Conservation (phyloP, 176 grass and related monocot species). For the Carex myosuroides region DNA sequence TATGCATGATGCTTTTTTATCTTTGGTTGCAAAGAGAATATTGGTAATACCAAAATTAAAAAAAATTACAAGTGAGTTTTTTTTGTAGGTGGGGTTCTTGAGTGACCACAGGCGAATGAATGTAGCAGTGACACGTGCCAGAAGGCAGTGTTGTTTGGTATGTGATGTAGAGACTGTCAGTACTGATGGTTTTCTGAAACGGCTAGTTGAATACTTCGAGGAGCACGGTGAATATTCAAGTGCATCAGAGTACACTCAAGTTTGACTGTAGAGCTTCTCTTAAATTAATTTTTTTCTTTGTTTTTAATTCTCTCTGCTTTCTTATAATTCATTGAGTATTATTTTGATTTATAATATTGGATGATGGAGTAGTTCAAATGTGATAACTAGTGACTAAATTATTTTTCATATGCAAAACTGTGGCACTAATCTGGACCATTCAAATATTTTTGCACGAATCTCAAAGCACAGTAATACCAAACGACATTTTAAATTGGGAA, state of each 20-base stretch:
- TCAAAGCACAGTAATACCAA: no score
- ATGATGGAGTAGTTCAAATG: background rate
- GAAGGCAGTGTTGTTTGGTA: constrained; percentile 87
- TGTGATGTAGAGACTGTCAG: constrained; percentile 80
- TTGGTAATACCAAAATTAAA: background rate
- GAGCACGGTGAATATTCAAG: constrained; percentile 77
- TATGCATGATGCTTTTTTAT: constrained; percentile 25
- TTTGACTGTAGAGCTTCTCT: background rate
- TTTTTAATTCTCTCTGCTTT: background rate
- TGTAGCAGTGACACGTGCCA: constrained; percentile 81
- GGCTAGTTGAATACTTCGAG: constrained; percentile 83
- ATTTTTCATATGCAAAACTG: background rate
- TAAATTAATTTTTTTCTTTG: background rate
- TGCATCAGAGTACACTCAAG: constrained; percentile 55
- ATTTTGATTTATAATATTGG: background rate
- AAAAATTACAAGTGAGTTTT: background rate
- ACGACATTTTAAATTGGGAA: no score
- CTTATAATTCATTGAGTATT: background rate
- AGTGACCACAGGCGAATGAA: constrained; percentile 94
- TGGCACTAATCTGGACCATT: background rate
- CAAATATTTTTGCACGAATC: no score
- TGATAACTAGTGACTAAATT: background rate
- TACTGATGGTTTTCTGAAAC: constrained; percentile 68
- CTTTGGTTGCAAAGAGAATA: background rate
- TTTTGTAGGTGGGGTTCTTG: constrained; percentile 75